Evolutionary conservation across 352 stramenopile species (phyloP), one percentile per base, ranked within the genome.

Genomic region (Globisporangium emineosum): DNA sequence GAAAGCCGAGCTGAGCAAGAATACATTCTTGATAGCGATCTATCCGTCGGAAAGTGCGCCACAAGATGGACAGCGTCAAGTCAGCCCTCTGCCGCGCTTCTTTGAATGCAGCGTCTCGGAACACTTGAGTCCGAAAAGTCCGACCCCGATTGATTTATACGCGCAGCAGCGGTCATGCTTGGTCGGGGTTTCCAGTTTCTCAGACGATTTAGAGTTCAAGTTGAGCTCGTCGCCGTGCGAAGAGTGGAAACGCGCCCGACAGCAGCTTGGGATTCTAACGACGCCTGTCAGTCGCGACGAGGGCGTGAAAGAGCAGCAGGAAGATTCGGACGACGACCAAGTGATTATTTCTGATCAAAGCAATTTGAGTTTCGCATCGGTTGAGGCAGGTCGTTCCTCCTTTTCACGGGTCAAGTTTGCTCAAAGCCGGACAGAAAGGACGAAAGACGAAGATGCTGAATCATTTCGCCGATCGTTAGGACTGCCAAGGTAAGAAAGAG

Each of bases 1-100:
- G 57, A 77, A 73, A 19, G 83, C 78, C 7, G 67, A 78, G 1
- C 72, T 87, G 5, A 67, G 78, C 29, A 70, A 65, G 10, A 81
- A 79, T 9, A 89, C 81, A 9, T 91, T 93, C 51, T 71, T 93
- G 4, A 75, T 93, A 19, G 81, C 79, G 42, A 35, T 92, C 3
- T 93, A 90, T 64, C 68, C 76, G 53, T 59, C 62, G 23, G 30
- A 23, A 1, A 61, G 19, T 32, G 32, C 53, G 6, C n/a, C 51
- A 15, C 61, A 63, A 17, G 30, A 55, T 25, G 51, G 75, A 23
- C 61, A 60, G 32, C 50, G 19, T 15, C 23, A 57, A 4, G 65
- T 73, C 55, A 73, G 68, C 25, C 75, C 78, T 3, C 60, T 93
- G 23, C 84, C 84, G 15, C 74, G 81, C 2, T 93, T 93, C 45